Conservation (phyloP, 225 moss, liverwort and hornwort genomes). For the Physcomitrellopsis africana region DNA sequence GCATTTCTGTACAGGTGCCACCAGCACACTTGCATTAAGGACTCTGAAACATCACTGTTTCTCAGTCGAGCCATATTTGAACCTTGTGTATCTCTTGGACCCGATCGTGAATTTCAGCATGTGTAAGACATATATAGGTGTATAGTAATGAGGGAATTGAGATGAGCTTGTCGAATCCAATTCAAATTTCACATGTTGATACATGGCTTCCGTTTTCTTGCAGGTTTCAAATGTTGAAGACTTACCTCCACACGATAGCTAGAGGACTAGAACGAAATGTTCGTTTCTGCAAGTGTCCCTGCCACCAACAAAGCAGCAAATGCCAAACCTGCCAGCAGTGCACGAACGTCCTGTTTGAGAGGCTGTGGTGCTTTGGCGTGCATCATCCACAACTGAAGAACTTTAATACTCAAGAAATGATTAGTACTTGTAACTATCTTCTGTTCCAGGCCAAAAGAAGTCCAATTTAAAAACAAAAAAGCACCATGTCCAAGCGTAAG, state of each 20-base stretch:
- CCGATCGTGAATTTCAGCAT: not conserved
- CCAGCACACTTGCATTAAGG: not conserved
- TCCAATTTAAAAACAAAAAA: no score
- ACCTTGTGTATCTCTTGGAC: not conserved
- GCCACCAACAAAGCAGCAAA: conserved; percentile 25
- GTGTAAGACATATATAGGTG: no score
- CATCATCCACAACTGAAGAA: conserved; percentile 10
- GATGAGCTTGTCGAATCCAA: not conserved
- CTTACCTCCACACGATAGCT: conserved; percentile 33
- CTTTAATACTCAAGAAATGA: conserved; percentile 22
- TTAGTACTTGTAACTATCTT: conserved; percentile 18
- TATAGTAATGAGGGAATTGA: not conserved
- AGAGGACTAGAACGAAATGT: conserved; percentile 12
- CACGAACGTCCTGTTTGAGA: conserved; percentile 38
- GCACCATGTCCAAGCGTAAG: no score
- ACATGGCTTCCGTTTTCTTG: not conserved
- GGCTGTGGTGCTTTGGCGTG: conserved; percentile 51
- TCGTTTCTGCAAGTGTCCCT: conserved; percentile 37
- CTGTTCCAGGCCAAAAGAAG: conserved; percentile 6
- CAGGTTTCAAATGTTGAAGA: conserved; percentile 43
- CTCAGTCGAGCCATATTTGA: not conserved
- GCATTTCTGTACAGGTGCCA: not conserved
- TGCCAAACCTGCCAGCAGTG: conserved; percentile 37
- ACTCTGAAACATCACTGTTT: not conserved
- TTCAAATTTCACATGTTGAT: not conserved